Conservation (phyloP, 352 stramenopile genomes). For the Phytopythium helicoides region DNA sequence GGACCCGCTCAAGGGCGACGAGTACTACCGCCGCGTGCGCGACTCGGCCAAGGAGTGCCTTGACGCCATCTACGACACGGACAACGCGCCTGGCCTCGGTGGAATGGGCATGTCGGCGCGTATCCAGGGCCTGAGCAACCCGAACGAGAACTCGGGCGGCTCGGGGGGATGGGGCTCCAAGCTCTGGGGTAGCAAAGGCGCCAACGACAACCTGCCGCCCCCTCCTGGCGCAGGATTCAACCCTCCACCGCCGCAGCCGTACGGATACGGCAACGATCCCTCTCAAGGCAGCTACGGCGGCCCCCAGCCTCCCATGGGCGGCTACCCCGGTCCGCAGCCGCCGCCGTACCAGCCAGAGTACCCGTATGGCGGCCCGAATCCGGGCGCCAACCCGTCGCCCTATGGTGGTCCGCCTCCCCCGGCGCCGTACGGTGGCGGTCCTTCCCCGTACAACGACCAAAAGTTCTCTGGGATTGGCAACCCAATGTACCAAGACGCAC, state of each 20-base stretch:
- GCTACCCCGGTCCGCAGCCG: constrained; percentile 27
- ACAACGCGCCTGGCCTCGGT: constrained; percentile 55
- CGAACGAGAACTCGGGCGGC: constrained; percentile 33
- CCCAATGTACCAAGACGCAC: constrained; percentile 92
- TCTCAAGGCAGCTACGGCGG: constrained; percentile 47
- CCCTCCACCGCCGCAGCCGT: constrained; percentile 18
- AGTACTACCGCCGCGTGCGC: constrained; percentile 91
- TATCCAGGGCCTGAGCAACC: constrained; percentile 78
- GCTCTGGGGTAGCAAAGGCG: constrained; percentile 62
- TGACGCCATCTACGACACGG: constrained; percentile 93
- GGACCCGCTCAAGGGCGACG: constrained; percentile 93
- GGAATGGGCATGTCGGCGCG: constrained; percentile 80
- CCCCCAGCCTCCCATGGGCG: constrained; percentile 32
- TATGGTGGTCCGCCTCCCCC: constrained; percentile 30
- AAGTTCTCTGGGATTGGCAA: constrained; percentile 94
- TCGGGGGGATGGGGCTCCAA: constrained; percentile 64
- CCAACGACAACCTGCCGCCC: constrained; percentile 51
- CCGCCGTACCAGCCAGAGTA: constrained; percentile 50
- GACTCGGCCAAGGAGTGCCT: constrained; percentile 93
- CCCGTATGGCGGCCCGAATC: constrained; percentile 39
- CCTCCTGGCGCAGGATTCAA: constrained; percentile 56
- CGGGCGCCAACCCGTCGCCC: constrained; percentile 25
- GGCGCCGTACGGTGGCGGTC: constrained; percentile 40
- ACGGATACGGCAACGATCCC: constrained; percentile 46
- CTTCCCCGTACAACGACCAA: constrained; percentile 60